A percentile compares a stretch with the other conserved stretches of the same genome.
These are phyloP conservation scores for Linderina pennispora DNA, from an alignment of 192 early-diverging fungal species.

Conservation along the genomic window DNA sequence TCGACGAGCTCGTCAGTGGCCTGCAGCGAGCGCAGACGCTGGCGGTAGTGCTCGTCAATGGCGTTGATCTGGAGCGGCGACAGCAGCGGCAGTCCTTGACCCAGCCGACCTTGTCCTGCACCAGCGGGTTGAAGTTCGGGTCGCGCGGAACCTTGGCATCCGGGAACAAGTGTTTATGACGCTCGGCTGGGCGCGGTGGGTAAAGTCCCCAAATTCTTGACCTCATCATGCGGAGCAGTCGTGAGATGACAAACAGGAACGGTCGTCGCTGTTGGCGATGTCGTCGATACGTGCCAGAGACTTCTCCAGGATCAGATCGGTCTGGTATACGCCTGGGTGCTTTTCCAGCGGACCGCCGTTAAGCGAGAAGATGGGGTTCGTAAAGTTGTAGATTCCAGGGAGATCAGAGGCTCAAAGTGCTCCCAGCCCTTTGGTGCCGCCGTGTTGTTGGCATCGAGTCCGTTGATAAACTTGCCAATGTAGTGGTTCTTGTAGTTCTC, in stretches of 20 bases:
- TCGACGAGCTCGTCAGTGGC: conserved; percentile 60
- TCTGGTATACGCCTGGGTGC: conserved; percentile 50
- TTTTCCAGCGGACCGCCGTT: conserved; percentile 49
- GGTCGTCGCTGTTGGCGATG: conserved; percentile 35
- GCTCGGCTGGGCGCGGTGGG: conserved; percentile 53
- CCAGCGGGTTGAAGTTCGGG: conserved; percentile 52
- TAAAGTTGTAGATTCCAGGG: conserved; percentile 54
- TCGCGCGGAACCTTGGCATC: conserved; percentile 50
- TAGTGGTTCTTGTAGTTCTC: conserved; percentile 59
- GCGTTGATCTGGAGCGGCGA: conserved; percentile 23
- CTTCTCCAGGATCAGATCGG: conserved; percentile 49
- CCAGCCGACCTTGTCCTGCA: conserved; percentile 49
- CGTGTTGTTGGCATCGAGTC: conserved; percentile 12
- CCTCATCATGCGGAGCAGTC: conserved; percentile 55
- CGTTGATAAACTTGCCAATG: conserved; percentile 63
- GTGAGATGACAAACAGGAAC: conserved; percentile 49
- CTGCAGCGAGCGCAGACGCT: conserved; percentile 52
- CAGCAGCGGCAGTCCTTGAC: conserved; percentile 43
- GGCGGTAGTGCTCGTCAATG: conserved; percentile 51
- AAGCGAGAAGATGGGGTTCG: conserved; percentile 51
- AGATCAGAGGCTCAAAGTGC: conserved; percentile 42
- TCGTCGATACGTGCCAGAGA: conserved; percentile 40
- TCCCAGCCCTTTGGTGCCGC: conserved; percentile 33
- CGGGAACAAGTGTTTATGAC: conserved; percentile 52
- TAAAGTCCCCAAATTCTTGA: conserved; percentile 29